These are phyloP conservation scores for Barnettozyma vustinii DNA, from an alignment of 805 yeast genomes.

Conservation along the genomic window DNA sequence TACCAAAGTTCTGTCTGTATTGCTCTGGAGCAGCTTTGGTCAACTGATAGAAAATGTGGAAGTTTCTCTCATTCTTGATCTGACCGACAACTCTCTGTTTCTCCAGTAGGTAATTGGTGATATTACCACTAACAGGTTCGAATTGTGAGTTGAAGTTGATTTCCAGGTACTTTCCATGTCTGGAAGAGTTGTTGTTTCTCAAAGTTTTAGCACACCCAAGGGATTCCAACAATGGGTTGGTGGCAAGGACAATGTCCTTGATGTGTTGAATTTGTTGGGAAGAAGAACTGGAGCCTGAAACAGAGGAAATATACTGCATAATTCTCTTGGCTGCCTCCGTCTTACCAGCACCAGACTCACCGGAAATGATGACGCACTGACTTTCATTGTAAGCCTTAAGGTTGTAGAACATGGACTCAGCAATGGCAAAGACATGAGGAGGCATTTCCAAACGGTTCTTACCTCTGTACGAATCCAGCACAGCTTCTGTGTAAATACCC, in stretches of 20 bases:
- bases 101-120: slow-evolving; percentile 89
- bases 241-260: slow-evolving; percentile 96
- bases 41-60: slow-evolving; percentile 94
- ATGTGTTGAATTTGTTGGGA: slow-evolving; percentile 73
- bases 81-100: slow-evolving; percentile 97
- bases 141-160: slow-evolving; percentile 75
- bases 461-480: slow-evolving; percentile 73
- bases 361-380: slow-evolving; percentile 96
- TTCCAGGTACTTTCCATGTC: slow-evolving; percentile 92
- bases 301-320: slow-evolving; percentile 94
- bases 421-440: slow-evolving; percentile 97
- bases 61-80: slow-evolving; percentile 86
- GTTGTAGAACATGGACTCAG: slow-evolving; percentile 94
- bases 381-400: slow-evolving; percentile 90
- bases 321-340: slow-evolving; percentile 97
- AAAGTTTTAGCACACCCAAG: slow-evolving; percentile 93
- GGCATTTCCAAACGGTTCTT: slow-evolving; percentile 94
- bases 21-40: slow-evolving; percentile 84
- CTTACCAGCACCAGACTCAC: slow-evolving; percentile 97
- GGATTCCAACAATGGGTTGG: slow-evolving; percentile 86
- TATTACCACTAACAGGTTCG: slow-evolving; percentile 93
- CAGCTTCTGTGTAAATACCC: slow-evolving; percentile 86
- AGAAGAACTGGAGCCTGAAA: slow-evolving; percentile 62
- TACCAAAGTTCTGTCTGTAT: slow-evolving; percentile 80
- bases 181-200: slow-evolving; percentile 82